phyloP scores from a whole-genome alignment of 768 basidiomycete species.

The Termitomyces sp. region DNA sequence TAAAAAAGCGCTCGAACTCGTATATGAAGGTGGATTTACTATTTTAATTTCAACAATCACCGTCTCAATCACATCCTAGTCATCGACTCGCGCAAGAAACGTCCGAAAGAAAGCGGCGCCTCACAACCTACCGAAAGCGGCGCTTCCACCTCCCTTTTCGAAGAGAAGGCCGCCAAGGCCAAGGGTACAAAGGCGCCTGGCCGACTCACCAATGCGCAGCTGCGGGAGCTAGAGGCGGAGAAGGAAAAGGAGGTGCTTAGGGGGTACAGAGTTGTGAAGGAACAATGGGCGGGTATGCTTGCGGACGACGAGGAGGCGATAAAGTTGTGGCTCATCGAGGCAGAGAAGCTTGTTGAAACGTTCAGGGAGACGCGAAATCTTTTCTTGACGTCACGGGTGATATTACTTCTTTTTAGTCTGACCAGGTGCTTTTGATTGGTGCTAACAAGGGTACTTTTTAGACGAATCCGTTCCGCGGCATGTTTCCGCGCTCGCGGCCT shows the following conservation, averaged over 20 bases:
- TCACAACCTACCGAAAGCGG: constrained; percentile 14
- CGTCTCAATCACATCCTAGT: constrained; percentile 25
- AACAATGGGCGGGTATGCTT: constrained; percentile 57
- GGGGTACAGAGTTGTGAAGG: constrained; percentile 55
- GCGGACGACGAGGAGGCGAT: constrained; percentile 41
- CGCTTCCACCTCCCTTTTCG: constrained; percentile 52
- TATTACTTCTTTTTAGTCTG: constrained; percentile 16
- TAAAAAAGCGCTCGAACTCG: constrained; percentile 75
- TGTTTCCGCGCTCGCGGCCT: constrained; percentile 51
- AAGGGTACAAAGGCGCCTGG: constrained; percentile 28
- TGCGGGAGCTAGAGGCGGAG: constrained; percentile 57
- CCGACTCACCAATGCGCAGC: constrained; percentile 52
- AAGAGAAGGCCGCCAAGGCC: constrained; percentile 36
- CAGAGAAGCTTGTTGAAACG: constrained; percentile 81
- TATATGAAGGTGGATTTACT: constrained; percentile 66
- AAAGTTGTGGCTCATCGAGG: constrained; percentile 76
- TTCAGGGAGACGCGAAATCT: constrained; percentile 84
- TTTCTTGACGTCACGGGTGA: constrained; percentile 74
- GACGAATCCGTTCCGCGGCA: constrained; percentile 60
- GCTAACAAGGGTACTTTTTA: constrained; percentile 13
- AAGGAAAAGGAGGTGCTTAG: constrained; percentile 61
- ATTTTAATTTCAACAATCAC: not conserved
- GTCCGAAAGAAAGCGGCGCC: constrained; percentile 22
- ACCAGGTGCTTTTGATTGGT: not conserved
- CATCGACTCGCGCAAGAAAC: constrained; percentile 56